Percentiles rank a stretch among this genome's conserved stretches.
phyloP scores from a whole-genome alignment of 2,329 filamentous ascomycete species.

The Cytospora piceicola region DNA sequence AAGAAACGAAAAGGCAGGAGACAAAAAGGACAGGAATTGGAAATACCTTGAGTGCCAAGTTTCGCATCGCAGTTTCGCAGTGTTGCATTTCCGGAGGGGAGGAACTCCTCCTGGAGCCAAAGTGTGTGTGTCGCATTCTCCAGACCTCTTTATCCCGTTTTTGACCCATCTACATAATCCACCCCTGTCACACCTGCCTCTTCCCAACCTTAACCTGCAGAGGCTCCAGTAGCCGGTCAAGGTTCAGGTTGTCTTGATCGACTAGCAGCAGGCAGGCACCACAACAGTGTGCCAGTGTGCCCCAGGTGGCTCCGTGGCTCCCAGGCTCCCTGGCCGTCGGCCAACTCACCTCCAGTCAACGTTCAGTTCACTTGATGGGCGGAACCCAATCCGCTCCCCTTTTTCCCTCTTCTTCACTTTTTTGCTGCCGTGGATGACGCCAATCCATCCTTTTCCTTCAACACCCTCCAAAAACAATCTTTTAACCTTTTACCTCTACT shows the following conservation, averaged over 20 bases:
- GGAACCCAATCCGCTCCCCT: neutral
- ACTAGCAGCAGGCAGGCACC: neutral
- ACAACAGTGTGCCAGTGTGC: neutral
- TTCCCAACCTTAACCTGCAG: neutral
- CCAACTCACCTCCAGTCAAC: neutral
- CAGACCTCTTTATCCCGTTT: too few species aligned
- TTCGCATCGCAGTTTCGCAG: neutral
- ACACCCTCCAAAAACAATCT: neutral
- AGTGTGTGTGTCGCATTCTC: neutral
- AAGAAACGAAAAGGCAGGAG: too few species aligned
- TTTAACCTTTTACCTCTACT: neutral
- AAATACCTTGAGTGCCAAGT: neutral
- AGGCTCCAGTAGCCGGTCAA: neutral
- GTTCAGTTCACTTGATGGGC: neutral
- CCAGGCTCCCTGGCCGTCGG: too few species aligned
- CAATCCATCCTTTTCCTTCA: neutral
- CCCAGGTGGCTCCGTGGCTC: constrained; percentile 2
- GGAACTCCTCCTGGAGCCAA: neutral
- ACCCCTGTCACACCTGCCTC: neutral
- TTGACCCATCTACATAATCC: neutral
- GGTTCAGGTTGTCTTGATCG: neutral
- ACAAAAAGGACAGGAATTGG: neutral
- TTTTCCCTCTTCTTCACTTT: neutral
- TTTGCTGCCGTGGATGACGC: neutral
- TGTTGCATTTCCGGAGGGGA: neutral